These are phyloP conservation scores for Erysimum pusillum DNA, from an alignment of 441 rosid species.

Conservation along the genomic window DNA sequence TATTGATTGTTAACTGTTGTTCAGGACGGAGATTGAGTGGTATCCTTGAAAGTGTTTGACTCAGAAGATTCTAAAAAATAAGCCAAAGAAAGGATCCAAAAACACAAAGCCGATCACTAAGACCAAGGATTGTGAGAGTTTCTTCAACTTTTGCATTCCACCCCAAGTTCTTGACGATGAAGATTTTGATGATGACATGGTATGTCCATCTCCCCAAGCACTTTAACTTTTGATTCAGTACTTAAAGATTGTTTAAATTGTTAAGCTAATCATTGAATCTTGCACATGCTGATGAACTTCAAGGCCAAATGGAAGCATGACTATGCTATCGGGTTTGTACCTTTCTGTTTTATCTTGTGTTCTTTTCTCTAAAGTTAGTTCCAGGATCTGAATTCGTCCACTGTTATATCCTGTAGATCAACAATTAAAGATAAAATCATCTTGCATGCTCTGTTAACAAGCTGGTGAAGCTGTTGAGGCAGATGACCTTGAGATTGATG, in stretches of 20 bases:
- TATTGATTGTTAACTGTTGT: too few species aligned
- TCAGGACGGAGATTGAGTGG: constrained; percentile 85
- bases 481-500: constrained; percentile 42
- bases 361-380: too few species aligned
- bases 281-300: too few species aligned
- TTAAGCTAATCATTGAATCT: too few species aligned
- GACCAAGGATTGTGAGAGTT: constrained; percentile 87
- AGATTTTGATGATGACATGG: constrained; percentile 85
- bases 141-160: constrained; percentile 90
- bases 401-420: too few species aligned
- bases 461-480: constrained; percentile 84
- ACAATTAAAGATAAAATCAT: constrained; percentile 88
- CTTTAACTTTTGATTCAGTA: too few species aligned
- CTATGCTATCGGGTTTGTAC: constrained; percentile 44
- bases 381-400: too few species aligned
- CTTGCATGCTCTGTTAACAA: constrained; percentile 88
- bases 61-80: constrained; percentile 81
- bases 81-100: constrained; percentile 89
- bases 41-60: constrained; percentile 87
- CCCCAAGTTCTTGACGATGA: constrained; percentile 92
- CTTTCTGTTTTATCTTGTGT: too few species aligned
- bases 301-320: too few species aligned
- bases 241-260: too few species aligned
- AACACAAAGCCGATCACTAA: constrained; percentile 86
- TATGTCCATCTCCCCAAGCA: too few species aligned